These are phyloP conservation scores for Salix udensis DNA, from an alignment of 345 rosid genomes.

Conservation along the genomic window DNA sequence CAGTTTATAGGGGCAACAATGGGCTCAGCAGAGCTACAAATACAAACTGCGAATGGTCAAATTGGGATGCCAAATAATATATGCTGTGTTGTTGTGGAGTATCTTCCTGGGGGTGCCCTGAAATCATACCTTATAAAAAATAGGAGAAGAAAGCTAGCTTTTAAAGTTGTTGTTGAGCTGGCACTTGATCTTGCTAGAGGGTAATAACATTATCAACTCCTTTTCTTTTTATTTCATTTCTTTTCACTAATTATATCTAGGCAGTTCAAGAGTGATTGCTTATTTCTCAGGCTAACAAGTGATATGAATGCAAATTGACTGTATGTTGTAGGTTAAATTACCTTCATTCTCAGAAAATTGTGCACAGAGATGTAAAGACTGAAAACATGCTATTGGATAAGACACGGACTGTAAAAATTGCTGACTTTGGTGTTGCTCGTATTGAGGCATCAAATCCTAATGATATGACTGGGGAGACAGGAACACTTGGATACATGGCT, in stretches of 20 bases:
- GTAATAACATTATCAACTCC: conserved; percentile 29
- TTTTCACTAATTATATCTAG: neutral
- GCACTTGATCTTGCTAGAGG: conserved; percentile 99
- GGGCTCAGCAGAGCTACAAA: conserved; percentile 76
- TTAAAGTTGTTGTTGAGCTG: conserved; percentile 87
- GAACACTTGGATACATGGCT: conserved; percentile 99
- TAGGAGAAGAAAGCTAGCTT: conserved; percentile 81
- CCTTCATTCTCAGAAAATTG: conserved; percentile 92
- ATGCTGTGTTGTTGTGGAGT: conserved; percentile 96
- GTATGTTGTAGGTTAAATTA: conserved; percentile 71
- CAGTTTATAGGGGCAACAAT: conserved; percentile 96
- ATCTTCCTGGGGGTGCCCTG: conserved; percentile 90
- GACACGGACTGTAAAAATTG: conserved; percentile 76
- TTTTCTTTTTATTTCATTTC: conserved; percentile 5
- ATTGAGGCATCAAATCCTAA: conserved; percentile 98
- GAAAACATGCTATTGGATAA: conserved; percentile 97
- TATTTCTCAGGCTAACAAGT: conserved; percentile 2
- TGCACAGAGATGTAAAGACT: conserved; percentile 98
- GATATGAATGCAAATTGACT: conserved; percentile 1
- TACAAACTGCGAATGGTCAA: conserved; percentile 83
- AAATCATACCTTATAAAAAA: conserved; percentile 85
- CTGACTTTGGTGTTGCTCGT: conserved; percentile 98
- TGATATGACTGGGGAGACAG: conserved; percentile 99
- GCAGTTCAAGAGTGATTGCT: neutral
- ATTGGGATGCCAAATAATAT: conserved; percentile 78